Base-by-base conservation (phyloP, 805 yeast species). In the Metschnikowia noctiluminum region DNA sequence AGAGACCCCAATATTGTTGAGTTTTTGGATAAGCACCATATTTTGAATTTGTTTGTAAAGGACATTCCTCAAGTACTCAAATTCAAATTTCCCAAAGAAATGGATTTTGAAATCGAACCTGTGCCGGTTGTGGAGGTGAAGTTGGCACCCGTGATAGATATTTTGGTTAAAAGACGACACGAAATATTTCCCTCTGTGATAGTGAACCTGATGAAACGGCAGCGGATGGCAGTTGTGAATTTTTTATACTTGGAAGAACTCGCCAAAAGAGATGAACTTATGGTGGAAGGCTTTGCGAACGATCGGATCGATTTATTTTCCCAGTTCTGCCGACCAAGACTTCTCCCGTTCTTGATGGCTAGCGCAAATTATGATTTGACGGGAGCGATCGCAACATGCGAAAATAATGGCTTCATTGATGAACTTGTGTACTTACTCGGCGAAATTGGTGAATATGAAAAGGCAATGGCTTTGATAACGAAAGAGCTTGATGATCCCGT, bases 341-440 rank as follows among this genome's bases (percentile, higher is more conserved):
- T 92, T 12, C 65, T 86, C n/a, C 73, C 76, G 0, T 90, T 83
- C 62, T 68, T 92, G 49, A 78, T 77, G 55, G 72, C 70, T 41
- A 80, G 81, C 51, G 76, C 75, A 28, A 80, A 84, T 55, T 87
- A 85, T 62, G 79, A 87, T 52, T 79, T 90, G 38, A 86, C 82
- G 38, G 56, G 62, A 31, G 96, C 97, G 0, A 79, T 91, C n/a
- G 64, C 68, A 12, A 63, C 85, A 1, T 88, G 96, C 58, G 82
- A 82, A 51, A 50, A 62, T 10, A 69, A 74, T 21, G 74, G 74
- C 1, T 74, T 78, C 37, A 76, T 74, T 37, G 81, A 84, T 37
- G 98, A 92, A 59, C 71, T 90, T 37, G 96, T 94, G 0, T 90
- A 81, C 59, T 66, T 94, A 30, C 75, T 89, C 52, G 95, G 96